These are phyloP conservation scores for Lentinula lateritia DNA, from an alignment of 768 basidiomycete genomes.

Conservation along the genomic window DNA sequence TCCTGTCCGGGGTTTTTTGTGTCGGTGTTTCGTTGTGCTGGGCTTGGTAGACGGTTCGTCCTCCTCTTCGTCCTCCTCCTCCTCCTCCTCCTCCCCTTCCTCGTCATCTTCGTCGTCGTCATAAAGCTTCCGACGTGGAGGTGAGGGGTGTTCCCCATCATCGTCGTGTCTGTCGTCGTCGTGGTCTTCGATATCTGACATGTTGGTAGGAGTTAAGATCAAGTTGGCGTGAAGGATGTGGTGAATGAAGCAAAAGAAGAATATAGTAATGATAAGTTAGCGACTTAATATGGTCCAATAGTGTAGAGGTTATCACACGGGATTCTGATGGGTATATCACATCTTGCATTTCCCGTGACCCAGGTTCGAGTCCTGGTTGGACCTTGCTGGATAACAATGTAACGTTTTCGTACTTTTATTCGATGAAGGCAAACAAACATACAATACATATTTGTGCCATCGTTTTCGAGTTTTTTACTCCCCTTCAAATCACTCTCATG, in stretches of 20 bases:
- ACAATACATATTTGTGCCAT: too few relatives aligned
- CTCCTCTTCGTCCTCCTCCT: constrained; percentile 42
- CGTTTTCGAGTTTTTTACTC: too few relatives aligned
- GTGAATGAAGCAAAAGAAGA: too few relatives aligned
- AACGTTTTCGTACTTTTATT: too few relatives aligned
- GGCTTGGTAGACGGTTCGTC: constrained; percentile 25
- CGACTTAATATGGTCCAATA: not conserved
- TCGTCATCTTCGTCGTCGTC: constrained; percentile 39
- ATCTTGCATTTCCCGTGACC: not conserved
- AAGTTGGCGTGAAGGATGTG: constrained; percentile 4
- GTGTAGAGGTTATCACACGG: not conserved
- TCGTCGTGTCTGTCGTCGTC: constrained; percentile 39
- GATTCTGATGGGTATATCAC: not conserved
- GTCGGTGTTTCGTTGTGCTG: constrained; percentile 48
- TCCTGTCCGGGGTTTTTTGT: constrained; percentile 44
- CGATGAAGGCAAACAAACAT: too few relatives aligned
- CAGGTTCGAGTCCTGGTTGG: constrained; percentile 10
- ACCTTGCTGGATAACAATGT: not conserved
- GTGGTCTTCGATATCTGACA: constrained; percentile 39
- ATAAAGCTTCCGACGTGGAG: constrained; percentile 9
- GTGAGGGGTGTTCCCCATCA: constrained; percentile 35
- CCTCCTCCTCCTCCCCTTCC: constrained; percentile 51
- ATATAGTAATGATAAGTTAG: rapidly evolving
- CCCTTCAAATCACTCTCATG: too few relatives aligned
- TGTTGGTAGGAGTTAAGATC: constrained; percentile 21